Evolutionary conservation across 2,329 filamentous ascomycete genomes (phyloP), one percentile per base, ranked within the genome.

Genomic region (Graphiopsis chlorocephala): DNA sequence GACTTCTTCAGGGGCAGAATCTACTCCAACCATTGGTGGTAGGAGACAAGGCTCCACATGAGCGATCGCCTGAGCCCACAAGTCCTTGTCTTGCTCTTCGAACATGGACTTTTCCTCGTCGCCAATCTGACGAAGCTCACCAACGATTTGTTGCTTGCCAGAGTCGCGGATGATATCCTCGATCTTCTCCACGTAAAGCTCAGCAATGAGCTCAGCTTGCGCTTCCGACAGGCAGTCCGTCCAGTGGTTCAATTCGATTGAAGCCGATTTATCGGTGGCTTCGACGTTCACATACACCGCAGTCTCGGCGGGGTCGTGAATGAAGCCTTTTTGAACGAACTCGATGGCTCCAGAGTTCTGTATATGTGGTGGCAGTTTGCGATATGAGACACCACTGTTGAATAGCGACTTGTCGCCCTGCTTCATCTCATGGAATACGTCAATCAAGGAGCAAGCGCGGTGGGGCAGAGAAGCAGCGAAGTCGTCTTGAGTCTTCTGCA

Each of bases 191-290:
- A 62, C 60, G 23, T 62, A 62, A 23, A 62, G 33, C 48, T 62
- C 50, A n/a, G 60, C 60, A 31, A 62, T 62, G 5, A 62, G 48
- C n/a, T 62, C 60, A 25, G 60, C 60, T 31, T 62, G 60, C 11
- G 60, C 33, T 42, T 62, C 48, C 1, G 60, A 62, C 14, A 62
- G n/a, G 11, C 60, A 62, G 10, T 62, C 48, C 1, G 47, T 55
- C 60, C 60, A 62, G 48, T 62, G 60, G 60, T 62, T 62, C 31
- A 62, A 17, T 17, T 62, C 60, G n/a, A 62, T 62, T 1, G 60
- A 47, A 25, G 60, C 60, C 17, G 60, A 53, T 6, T n/a, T 31
- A 1, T 62, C 60, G 1, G 60, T 45, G 31, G 60, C 60, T 45
- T 62, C 60, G 17, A 62, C 60, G 33, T 62, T 62, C 7, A 62